Percentiles rank a stretch among this genome's conserved stretches.
phyloP scores from a whole-genome alignment of 495 filamentous ascomycete genomes.

The Hypoxylon crocopeplum region DNA sequence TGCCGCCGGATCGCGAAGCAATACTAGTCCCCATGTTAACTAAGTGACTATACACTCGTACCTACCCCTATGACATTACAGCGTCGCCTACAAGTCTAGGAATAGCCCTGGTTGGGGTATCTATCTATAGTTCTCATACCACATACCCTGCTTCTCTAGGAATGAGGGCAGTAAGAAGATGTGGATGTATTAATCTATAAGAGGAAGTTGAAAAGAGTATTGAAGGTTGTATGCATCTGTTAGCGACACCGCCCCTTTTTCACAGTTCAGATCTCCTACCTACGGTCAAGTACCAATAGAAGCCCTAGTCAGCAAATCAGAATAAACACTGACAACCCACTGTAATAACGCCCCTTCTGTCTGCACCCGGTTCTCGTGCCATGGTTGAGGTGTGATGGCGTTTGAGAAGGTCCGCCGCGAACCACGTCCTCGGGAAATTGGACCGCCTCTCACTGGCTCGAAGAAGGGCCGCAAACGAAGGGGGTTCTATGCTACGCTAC shows the following conservation, averaged over 20 bases:
- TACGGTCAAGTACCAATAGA: neutral
- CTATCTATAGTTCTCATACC: neutral
- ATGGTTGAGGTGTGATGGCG: slow-evolving; percentile 13
- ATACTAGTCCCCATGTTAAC: too few species aligned
- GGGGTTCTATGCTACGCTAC: neutral
- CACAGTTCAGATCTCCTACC: neutral
- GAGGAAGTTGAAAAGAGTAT: neutral
- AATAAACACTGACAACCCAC: neutral
- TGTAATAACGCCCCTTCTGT: slow-evolving; percentile 11
- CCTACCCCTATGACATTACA: too few species aligned
- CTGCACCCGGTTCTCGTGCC: slow-evolving; percentile 16
- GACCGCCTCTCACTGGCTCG: slow-evolving; percentile 17
- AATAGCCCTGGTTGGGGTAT: too few species aligned
- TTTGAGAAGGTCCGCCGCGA: slow-evolving; percentile 21
- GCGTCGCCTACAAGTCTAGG: too few species aligned
- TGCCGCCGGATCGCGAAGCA: too few species aligned
- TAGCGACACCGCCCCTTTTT: slow-evolving; percentile 32
- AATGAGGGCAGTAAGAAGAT: slow-evolving; percentile 1
- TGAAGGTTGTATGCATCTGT: slow-evolving; percentile 13
- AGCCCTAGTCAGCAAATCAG: slow-evolving; percentile 4
- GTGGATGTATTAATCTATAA: slow-evolving; percentile 2
- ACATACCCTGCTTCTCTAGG: neutral
- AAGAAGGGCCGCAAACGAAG: slow-evolving; percentile 21
- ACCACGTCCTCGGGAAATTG: slow-evolving; percentile 36
- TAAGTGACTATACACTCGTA: too few species aligned